Base-by-base conservation (phyloP, 73 alveolate species). In the Paramecium biaurelia region DNA sequence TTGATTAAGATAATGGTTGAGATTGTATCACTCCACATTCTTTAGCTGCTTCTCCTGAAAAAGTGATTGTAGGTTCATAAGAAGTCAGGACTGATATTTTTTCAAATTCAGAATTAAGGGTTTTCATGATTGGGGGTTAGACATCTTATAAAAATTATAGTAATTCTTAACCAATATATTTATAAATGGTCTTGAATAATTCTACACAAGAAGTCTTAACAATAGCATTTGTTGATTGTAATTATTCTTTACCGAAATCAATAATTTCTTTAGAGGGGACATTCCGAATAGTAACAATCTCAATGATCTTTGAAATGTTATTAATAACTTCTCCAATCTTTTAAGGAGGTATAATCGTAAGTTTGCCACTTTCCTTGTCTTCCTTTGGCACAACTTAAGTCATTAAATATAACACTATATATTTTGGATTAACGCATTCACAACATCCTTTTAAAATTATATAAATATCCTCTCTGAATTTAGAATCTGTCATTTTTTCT, bases 11-110 rank as follows among this genome's bases (percentile, higher is more conserved):
- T 11, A 63, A 5, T 26, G 84, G 84, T 12, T 30, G 15, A 26
- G 41, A 21, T 26, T 63, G 24, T 30, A 63, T 63, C 1, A 63
- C 84, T 12, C 84, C 84, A 63, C 84, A 63, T 63, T 63, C 84
- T 24, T 63, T 63, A 7, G 88, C 93, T 23, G 93, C 93, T 9
- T 86, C 93, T 18, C 93, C 93, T 18, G 59, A 32, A 86, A 86
- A 86, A 57, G 70, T 59, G 35, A 86, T 59, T 3, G 53, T 37
- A 7, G 93, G 76, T 63, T 86, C 85, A 26, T 63, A 63, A 12
- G 43, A 63, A 2, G 53, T 70, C 26, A 41, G 11, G 0, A 70
- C 85, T n/a, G 92, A 23, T 20, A 89, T 20, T 70, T 89, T 89
- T 23, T 76, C 74, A 41, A 89, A 89, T 38, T 89, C 94, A 21